Base-by-base conservation (phyloP, 805 yeast species). In the Candida coquimbonensis region DNA sequence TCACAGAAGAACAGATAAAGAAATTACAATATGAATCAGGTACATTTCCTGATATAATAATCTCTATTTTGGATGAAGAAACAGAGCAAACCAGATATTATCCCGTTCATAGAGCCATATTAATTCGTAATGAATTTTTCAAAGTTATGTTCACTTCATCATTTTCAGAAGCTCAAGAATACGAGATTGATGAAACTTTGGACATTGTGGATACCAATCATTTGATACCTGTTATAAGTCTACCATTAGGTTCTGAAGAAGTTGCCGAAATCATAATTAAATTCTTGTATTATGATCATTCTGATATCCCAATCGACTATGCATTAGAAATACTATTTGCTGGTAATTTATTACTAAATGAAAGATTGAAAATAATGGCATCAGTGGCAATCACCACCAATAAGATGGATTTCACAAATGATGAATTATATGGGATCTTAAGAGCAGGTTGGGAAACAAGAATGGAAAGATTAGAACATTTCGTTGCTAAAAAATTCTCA, bases 371-470 rank as follows among this genome's bases (percentile, higher is more conserved):
- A 60, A 73, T 81, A 2, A 67, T 80, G 68, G 80, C 87, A 36
- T 81, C 87, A 0, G 66, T 68, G 3, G 53, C 63, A 0, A 58
- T 69, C 13, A 65, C 70, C 0, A 67, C 66, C 16, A 47, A 62
- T 0, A 44, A 57, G n/a, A 58, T 56, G 14, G 42, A 53, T n/a
- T 55, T 64, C 13, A 51, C 58, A 1, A 39, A 50, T 4, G 66
- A 68, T 45, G 65, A 75, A 19, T 65, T 79, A 0, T 83, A 69
- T 56, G 85, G 81, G 26, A 65, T 83, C 14, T 61, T 86, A 24
- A 63, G 79, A 44, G 74, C 82, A 1, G 80, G 83, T 0, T 86
- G 95, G 93, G 74, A 72, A 16, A 75, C 84, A 0, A 65, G 82
- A 34, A 66, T 83, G 40, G 83, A 79, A 46, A 68, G 86, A 41